Percentiles rank a stretch among this genome's conserved stretches.
Evolutionary conservation across 805 yeast species (phyloP).

Genomic region (Candida nemodendra): DNA sequence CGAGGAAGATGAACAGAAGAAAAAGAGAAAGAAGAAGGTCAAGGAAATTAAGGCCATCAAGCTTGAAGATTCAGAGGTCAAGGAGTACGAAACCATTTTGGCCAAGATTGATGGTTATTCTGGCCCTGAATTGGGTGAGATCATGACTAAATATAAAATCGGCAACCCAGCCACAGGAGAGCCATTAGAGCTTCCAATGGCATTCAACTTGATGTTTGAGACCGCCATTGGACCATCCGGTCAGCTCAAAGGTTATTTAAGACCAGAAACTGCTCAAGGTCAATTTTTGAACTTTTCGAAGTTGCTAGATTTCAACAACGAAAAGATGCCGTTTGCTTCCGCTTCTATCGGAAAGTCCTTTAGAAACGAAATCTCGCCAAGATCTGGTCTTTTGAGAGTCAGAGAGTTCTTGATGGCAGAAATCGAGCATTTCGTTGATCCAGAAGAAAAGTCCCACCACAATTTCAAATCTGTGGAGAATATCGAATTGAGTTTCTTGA

Average conservation of each 20-base stretch:
- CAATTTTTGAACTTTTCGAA: conserved; percentile 95
- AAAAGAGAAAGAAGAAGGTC: conserved; percentile 93
- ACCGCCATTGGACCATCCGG: conserved; percentile 99
- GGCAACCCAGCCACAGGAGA: conserved; percentile 91
- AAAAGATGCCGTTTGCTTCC: conserved; percentile 98
- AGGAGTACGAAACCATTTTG: conserved; percentile 80
- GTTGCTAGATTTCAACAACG: conserved; percentile 90
- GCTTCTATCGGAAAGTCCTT: conserved; percentile 98
- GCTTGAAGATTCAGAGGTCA: conserved; percentile 75
- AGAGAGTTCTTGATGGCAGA: conserved; percentile 99
- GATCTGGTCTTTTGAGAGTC: conserved; percentile 95
- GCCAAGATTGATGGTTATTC: conserved; percentile 96
- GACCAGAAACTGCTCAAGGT: conserved; percentile 99
- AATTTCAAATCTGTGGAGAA: conserved; percentile 76
- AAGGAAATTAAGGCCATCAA: conserved; percentile 88
- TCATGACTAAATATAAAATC: conserved; percentile 79
- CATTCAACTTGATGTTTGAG: conserved; percentile 98
- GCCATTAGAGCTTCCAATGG: conserved; percentile 82
- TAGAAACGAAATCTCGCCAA: conserved; percentile 98
- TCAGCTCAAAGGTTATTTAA: conserved; percentile 86
- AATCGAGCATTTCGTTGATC: conserved; percentile 98
- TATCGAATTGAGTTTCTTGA: conserved; percentile 71
- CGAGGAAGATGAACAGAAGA: conserved; percentile 72
- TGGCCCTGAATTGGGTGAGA: conserved; percentile 87
- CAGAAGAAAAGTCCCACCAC: conserved; percentile 78